Base-by-base conservation (phyloP, 352 stramenopile species). In the Phytophthora foliorum region DNA sequence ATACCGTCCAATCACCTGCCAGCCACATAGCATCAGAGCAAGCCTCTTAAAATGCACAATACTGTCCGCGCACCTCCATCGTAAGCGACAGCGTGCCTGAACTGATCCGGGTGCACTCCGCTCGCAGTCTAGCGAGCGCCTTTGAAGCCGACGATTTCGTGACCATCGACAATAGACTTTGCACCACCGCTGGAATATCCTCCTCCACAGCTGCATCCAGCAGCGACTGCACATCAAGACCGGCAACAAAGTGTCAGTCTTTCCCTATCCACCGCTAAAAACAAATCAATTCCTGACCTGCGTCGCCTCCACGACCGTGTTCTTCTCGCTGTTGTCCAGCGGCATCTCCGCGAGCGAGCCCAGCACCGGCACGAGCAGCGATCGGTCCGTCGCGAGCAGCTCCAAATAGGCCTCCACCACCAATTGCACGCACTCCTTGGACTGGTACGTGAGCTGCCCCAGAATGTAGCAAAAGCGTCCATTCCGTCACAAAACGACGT, bases 341-440 rank as follows among this genome's bases (percentile, higher is more conserved):
- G 88, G 85, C 69, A 96, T 78, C 48, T 94, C 88, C 0, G 86
- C 84, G 10, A 96, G 52, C 13, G 88, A 96, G 0, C 85, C 88
- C 2, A 96, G 70, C 34, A 96, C 86, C 38, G 88, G 86, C 22
- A 93, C 88, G 7, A 96, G 75, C 45, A 96, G 61, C n/a, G 81
- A 78, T 25, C 84, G 69, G 19, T 96, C 88, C n/a, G 79, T 91
- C 6, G 86, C 69, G 17, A 96, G 67, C 45, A 96, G 72, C 60
- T 94, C 88, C 25, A 92, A 55, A 64, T 93, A 94, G 9, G 85
- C 75, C 48, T 91, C 61, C 8, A 94, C 61, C 4, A 96, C 88
- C 8, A 96, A 56, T n/a, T 84, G 61, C 6, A 94, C 84, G 63
- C 88, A 96, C 52, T 92, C 79, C 32, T 82, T 82, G 2, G 88